phyloP scores from a whole-genome alignment of 495 filamentous ascomycete genomes.

The Opeltia flavorubescens region DNA sequence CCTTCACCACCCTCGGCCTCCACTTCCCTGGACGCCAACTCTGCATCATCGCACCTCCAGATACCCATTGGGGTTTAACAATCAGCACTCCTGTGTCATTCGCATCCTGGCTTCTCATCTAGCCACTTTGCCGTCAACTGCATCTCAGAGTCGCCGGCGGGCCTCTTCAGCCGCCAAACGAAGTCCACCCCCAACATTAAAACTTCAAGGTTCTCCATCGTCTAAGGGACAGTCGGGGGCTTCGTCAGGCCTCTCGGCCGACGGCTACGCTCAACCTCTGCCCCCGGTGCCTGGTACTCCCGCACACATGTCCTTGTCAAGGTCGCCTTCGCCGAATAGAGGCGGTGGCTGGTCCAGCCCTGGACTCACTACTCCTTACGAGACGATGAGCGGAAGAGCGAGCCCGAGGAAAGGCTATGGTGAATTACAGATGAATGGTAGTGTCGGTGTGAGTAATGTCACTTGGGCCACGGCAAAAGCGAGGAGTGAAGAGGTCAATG shows the following conservation, averaged over 20 bases:
- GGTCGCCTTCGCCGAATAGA: constrained; percentile 67
- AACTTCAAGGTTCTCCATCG: constrained; percentile 9
- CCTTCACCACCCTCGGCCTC: neutral
- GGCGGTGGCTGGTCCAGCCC: constrained; percentile 83
- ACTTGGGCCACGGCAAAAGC: constrained; percentile 73
- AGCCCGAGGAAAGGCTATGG: constrained; percentile 41
- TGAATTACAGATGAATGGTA: constrained; percentile 18
- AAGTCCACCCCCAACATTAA: constrained; percentile 11
- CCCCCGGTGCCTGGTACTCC: constrained; percentile 16
- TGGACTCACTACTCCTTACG: constrained; percentile 47
- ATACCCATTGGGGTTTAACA: neutral
- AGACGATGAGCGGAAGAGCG: constrained; percentile 47
- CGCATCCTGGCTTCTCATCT: constrained; percentile 16
- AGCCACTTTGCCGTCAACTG: constrained; percentile 8
- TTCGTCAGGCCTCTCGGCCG: constrained; percentile 16
- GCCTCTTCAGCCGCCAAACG: constrained; percentile 14
- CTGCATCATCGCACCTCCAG: neutral
- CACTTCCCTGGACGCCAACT: neutral
- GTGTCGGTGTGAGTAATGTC: constrained; percentile 36
- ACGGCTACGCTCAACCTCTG: constrained; percentile 15
- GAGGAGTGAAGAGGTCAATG: constrained; percentile 58
- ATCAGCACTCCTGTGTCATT: neutral
- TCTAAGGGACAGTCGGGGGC: constrained; percentile 12
- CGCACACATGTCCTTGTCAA: constrained; percentile 58
- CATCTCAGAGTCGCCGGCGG: constrained; percentile 16